Percentiles rank a stretch among this genome's conserved stretches.
phyloP scores from a whole-genome alignment of 2,329 filamentous ascomycete species.

The Phyllosticta citribraziliensis region DNA sequence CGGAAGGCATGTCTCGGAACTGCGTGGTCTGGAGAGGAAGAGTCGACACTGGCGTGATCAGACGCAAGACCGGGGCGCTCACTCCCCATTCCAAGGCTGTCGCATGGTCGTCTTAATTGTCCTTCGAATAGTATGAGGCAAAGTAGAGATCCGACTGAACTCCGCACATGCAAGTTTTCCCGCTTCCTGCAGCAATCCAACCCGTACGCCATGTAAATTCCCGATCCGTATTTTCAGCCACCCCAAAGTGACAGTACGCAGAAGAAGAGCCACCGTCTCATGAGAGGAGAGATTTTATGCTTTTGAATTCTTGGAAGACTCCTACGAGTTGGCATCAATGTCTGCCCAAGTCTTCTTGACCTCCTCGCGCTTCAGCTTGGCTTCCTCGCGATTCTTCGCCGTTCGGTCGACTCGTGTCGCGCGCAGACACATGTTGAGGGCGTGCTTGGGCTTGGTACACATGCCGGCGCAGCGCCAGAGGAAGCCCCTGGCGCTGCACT shows the following conservation, averaged over 20 bases:
- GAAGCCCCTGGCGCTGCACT: constrained; percentile 90
- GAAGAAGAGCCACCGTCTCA: background rate
- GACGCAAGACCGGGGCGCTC: no score
- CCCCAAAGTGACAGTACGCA: background rate
- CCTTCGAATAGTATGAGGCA: background rate
- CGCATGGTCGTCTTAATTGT: background rate
- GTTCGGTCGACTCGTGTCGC: constrained; percentile 72
- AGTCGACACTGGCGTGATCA: no score
- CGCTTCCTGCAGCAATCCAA: background rate
- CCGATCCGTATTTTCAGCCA: background rate
- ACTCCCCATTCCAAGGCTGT: background rate
- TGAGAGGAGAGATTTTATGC: background rate
- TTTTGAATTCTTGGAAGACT: background rate
- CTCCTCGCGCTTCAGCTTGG: constrained; percentile 59
- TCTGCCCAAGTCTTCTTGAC: constrained; percentile 73
- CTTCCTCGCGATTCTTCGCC: constrained; percentile 60
- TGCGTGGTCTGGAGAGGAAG: no score
- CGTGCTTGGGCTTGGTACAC: constrained; percentile 77
- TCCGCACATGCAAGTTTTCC: background rate
- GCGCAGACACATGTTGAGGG: constrained; percentile 77
- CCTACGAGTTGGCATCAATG: constrained; percentile 51
- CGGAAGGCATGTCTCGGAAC: no score
- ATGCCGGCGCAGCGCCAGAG: constrained; percentile 82
- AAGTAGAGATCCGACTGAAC: background rate
- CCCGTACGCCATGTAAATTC: background rate